Conservation (phyloP, 2,329 filamentous ascomycete genomes). For the Sclerotinia sclerotiorum region DNA sequence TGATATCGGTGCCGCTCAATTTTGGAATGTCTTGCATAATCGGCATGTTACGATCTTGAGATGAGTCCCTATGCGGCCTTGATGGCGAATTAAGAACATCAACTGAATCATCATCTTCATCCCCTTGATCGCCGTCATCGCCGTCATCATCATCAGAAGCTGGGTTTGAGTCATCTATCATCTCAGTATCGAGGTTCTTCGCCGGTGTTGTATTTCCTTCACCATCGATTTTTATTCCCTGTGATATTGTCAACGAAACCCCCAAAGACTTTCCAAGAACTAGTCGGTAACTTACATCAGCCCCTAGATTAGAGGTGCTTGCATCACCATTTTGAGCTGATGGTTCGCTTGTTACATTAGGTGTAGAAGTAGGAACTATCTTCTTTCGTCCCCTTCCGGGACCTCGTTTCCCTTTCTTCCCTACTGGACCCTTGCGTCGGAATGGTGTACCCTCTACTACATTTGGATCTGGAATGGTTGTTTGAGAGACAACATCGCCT, state of each 20-base stretch:
- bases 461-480: slow-evolving; percentile 60
- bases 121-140: slow-evolving; percentile 43
- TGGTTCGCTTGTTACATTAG: slow-evolving; percentile 30
- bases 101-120: slow-evolving; percentile 48
- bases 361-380: slow-evolving; percentile 33
- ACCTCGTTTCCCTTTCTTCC: slow-evolving; percentile 74
- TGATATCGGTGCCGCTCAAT: slow-evolving; percentile 24
- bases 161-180: slow-evolving; percentile 38
- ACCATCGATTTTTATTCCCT: slow-evolving; percentile 36
- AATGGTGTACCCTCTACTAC: slow-evolving; percentile 51
- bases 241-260: slow-evolving; percentile 21
- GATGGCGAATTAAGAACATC: slow-evolving; percentile 37
- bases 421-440: slow-evolving; percentile 56
- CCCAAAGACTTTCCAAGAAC: not conserved
- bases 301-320: slow-evolving; percentile 21
- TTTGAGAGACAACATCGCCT: slow-evolving; percentile 72
- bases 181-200: slow-evolving; percentile 39
- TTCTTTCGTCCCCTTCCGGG: slow-evolving; percentile 77
- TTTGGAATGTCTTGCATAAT: slow-evolving; percentile 23
- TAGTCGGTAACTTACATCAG: slow-evolving; percentile 32
- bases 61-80: slow-evolving; percentile 32
- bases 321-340: slow-evolving; percentile 20
- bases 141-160: slow-evolving; percentile 38
- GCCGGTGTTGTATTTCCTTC: slow-evolving; percentile 24
- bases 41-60: slow-evolving; percentile 24